Base-by-base conservation (phyloP, 2,329 filamentous ascomycete genomes). In the Pseudogymnoascus sp. region DNA sequence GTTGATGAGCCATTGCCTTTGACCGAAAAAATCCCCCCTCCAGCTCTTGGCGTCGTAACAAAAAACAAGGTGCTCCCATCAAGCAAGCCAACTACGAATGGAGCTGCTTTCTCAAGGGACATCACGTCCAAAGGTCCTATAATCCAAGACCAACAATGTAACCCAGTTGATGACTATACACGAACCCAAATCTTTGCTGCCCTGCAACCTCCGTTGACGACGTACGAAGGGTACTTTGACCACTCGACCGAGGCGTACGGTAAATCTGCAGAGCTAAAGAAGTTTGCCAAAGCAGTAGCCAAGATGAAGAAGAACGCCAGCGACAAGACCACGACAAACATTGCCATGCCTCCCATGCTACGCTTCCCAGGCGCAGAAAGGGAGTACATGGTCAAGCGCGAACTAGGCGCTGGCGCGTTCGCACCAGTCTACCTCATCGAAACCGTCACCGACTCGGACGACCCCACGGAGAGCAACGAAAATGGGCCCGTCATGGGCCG, bases 401-500 rank as follows among this genome's bases (percentile, higher is more conserved):
- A 97, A 73, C 84, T 99, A 11, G 94, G 94, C 1, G 90, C 92
- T 28, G 94, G 94, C 7, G 94, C 94, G 0, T 99, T 95, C 75
- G 94, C 93, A 0, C 93, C 94, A 0, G 94, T 99, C 2, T 99
- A 97, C 72, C 84, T 99, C 0, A 88, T 92, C 6, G 91, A 96
- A 71, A 88, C 88, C 68, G 82, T 84, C n/a, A 76, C 77, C 0
- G 78, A 81, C 3, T 79, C 79, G 33, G 76, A 77, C 0, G 74
- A 78, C 11, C 76, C 78, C 8, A 75, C 77, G 28, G 73, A 77
- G 8, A 74, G 78, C 16, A 78, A 82, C 14, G 79, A 82, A 33
- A 76, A 78, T 49, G 72, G 71, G 60, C 73, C 68, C 61, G 78
- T 79, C 62, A 84, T 89, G 82, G 84, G 86, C 62, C 86, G 84